phyloP scores from a whole-genome alignment of 2,329 filamentous ascomycete genomes.

The Chrysoporthe puriensis region DNA sequence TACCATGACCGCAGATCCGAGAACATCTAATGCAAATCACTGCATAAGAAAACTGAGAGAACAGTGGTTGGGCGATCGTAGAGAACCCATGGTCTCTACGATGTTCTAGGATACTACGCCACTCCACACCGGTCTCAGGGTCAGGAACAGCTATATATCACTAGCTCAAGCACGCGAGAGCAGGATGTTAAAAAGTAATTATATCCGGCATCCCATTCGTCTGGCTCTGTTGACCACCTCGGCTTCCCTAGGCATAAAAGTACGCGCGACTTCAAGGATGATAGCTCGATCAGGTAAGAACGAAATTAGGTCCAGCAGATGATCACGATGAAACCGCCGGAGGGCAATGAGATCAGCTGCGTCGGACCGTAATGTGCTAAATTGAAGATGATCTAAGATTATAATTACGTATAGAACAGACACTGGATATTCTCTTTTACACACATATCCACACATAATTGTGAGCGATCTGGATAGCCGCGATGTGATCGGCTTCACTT shows the following conservation, averaged over 20 bases:
- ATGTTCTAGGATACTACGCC: background rate
- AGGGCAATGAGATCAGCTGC: background rate
- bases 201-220: background rate
- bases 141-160: background rate
- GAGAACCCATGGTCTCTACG: background rate
- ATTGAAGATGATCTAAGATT: background rate
- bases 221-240: background rate
- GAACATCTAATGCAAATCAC: background rate
- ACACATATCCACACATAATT: background rate
- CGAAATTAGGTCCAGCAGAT: background rate
- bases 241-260: background rate
- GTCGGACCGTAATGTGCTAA: background rate
- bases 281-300: background rate
- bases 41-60: background rate
- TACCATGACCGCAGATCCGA: background rate
- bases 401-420: background rate
- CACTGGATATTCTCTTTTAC: background rate
- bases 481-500: background rate
- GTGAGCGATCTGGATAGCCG: background rate
- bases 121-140: background rate
- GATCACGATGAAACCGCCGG: background rate
- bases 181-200: background rate
- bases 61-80: background rate
- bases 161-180: slow-evolving; percentile 4
- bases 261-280: background rate